Base-by-base conservation (phyloP, 2,329 filamentous ascomycete genomes). In the Fusarium annulatum region DNA sequence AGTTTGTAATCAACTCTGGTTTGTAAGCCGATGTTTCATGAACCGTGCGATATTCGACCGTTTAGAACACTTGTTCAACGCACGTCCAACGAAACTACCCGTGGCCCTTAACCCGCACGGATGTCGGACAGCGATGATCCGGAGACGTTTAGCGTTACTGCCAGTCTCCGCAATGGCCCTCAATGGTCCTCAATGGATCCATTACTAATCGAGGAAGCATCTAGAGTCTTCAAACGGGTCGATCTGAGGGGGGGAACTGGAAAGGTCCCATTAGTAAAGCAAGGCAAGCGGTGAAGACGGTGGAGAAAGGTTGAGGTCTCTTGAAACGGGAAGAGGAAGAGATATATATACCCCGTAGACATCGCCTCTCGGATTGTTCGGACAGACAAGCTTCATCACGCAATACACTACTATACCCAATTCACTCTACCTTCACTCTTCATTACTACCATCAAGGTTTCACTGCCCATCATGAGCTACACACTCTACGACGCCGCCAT, bases 401-500 rank as follows among this genome's bases (percentile, higher is more conserved):
- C 64, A 76, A 76, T 71, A 46, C 43, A 51, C 52, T 53, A 57
- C 64, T 43, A 68, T 39, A 64, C 64, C 59, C 33, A 63, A 67
- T 63, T 16, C 51, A 74, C 30, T 46, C 49, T 14, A 3, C 43
- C 61, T 59, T 16, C 45, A 74, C 21, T 43, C 52, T 14, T 3
- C 43, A 45, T 6, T 9, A 4, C 43, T 8, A 43, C 39, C 14
- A 4, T 7, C 41, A 18, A 43, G 15, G 43, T 39, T 30, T 38
- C 45, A 64, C 33, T 53, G 64, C 64, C 64, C 74, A 85, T 72
- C 68, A 82, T 82, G 80, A 78, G 80, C 70, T 81, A 78, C 81
- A 77, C 82, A n/a, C 77, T 86, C 67, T 85, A 85, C 84, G 83
- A 85, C 67, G 71, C 78, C 63, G 80, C 78, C 67, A 62, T 86